Base-by-base conservation (phyloP, 2,329 filamentous ascomycete species). In the Tricladium varicosporioides region DNA sequence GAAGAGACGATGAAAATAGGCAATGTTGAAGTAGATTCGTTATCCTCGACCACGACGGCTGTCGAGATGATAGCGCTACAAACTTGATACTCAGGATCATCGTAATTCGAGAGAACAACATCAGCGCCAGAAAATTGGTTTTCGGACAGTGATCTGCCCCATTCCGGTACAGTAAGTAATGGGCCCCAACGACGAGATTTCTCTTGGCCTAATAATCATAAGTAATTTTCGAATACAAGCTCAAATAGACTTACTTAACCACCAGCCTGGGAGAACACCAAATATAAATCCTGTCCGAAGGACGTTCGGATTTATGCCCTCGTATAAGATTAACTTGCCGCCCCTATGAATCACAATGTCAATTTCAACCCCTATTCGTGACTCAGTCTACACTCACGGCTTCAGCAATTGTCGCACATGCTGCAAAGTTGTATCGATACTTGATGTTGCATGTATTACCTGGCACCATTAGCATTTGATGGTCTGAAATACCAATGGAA, bases 271-370 rank as follows among this genome's bases (percentile, higher is more conserved):
- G 4, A 66, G 43, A 0, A 65, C 32, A 32, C 63, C 53, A 16
- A 55, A 55, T 1, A 50, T 46, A n/a, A 50, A 55, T 7, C 46
- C 59, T 14, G 33, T 19, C 5, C 31, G 19, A 9, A 49, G 19
- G 7, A 14, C 18, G 32, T 53, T 48, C 13, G 36, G 33, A 9
- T 9, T 43, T n/a, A 46, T 50, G n/a, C 15, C 19, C 10, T 55
- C 53, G 14, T 44, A 33, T 18, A 55, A 33, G 8, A 55, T n/a
- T 9, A 55, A 22, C 43, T 55, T 55, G 2, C 53, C 53, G 7
- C 69, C 70, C 69, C 3, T 64, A 64, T 1, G 63, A 58, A 0
- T 70, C 50, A 5, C 60, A 45, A 2, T 68, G 16, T 46, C 11
- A 62, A 18, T 48, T 48, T 65, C 65, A 22, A 61, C 48, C 63